A percentile compares a stretch with the other conserved stretches of the same genome.
Evolutionary conservation across 495 filamentous ascomycete genomes (phyloP).

Genomic region (Aspergillus nidulans): DNA sequence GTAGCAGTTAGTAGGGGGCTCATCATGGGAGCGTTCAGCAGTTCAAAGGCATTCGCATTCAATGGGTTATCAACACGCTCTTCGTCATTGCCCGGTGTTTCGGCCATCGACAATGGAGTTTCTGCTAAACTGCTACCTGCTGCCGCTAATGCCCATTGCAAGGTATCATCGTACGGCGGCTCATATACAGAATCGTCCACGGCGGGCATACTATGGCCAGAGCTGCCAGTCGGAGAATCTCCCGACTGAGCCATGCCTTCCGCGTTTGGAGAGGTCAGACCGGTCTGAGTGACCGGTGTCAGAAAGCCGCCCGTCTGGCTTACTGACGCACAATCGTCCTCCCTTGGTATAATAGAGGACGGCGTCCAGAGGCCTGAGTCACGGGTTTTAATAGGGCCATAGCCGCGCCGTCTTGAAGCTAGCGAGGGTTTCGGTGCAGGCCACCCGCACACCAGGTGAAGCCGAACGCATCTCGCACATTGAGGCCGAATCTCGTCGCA

Average conservation of each 20-base stretch:
- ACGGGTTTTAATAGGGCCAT: conserved; percentile 14
- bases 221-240: neutral
- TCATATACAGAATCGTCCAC: neutral
- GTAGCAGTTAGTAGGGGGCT: neutral
- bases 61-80: neutral
- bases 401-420: conserved; percentile 9
- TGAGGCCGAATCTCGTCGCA: conserved; percentile 15
- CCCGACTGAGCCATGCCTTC: neutral
- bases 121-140: neutral
- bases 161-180: neutral
- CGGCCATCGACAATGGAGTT: neutral
- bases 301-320: neutral
- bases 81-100: neutral
- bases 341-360: conserved; percentile 4
- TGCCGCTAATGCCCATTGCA: neutral
- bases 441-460: conserved; percentile 11
- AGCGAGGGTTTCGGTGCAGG: conserved; percentile 3
- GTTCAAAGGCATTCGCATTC: neutral
- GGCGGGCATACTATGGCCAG: neutral
- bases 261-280: neutral
- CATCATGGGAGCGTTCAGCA: neutral
- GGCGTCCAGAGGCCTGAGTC: conserved; percentile 8
- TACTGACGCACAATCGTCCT: neutral
- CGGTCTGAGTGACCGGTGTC: neutral
- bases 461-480: conserved; percentile 10